Conservation (phyloP, 2,329 filamentous ascomycete genomes). For the Fusarium duplospermum region DNA sequence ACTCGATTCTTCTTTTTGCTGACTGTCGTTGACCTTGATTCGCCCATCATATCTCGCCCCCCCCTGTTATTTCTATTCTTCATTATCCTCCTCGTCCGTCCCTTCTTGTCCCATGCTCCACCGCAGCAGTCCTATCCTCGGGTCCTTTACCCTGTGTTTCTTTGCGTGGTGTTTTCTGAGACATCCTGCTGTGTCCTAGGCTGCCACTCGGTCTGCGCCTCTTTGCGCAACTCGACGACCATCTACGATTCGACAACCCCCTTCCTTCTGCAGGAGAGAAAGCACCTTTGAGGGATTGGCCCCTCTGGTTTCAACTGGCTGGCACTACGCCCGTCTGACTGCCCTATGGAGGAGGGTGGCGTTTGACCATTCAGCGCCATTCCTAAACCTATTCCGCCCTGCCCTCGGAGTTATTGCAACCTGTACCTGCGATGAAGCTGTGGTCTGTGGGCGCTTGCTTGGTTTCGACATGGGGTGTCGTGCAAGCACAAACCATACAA, state of each 20-base stretch:
- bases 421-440: slow-evolving; percentile 40
- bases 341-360: slow-evolving; percentile 42
- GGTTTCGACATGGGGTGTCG: slow-evolving; percentile 38
- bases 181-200: slow-evolving; percentile 34
- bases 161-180: slow-evolving; percentile 33
- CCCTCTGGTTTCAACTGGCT: slow-evolving; percentile 16
- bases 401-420: slow-evolving; percentile 1
- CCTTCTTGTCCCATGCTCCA: slow-evolving; percentile 38
- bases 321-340: slow-evolving; percentile 21
- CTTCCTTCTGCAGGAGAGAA: neutral
- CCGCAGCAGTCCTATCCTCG: slow-evolving; percentile 26
- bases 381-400: slow-evolving; percentile 23
- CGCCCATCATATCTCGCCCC: slow-evolving; percentile 18
- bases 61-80: slow-evolving; percentile 30
- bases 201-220: slow-evolving; percentile 16
- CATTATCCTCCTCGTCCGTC: slow-evolving; percentile 26
- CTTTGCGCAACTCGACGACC: slow-evolving; percentile 9
- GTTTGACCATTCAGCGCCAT: slow-evolving; percentile 34
- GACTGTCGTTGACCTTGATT: slow-evolving; percentile 27
- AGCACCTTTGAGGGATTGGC: slow-evolving; percentile 4
- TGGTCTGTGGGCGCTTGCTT: slow-evolving; percentile 33
- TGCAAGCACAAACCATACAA: slow-evolving; percentile 54
- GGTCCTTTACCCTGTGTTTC: slow-evolving; percentile 34
- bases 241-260: slow-evolving; percentile 1
- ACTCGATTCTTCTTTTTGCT: slow-evolving; percentile 15